Evolutionary conservation across 805 yeast genomes (phyloP), one percentile per base, ranked within the genome.

Genomic region (Blastobotrys chiropterorum): DNA sequence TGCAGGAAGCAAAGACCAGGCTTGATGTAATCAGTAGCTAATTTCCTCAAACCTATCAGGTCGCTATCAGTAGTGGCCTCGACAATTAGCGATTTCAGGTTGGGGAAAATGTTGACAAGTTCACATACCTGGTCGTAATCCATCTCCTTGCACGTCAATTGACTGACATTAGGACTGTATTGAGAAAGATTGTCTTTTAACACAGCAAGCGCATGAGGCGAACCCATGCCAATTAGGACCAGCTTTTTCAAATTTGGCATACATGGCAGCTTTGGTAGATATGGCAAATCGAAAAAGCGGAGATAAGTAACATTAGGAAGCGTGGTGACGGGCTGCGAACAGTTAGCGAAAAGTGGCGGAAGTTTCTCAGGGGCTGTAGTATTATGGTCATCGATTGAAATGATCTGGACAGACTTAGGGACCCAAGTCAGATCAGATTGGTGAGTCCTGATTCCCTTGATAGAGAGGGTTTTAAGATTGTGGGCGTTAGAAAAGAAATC

Each of bases 371-470:
- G 20, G 15, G 46, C 46, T 6, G 30, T 16, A 5, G 15, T 17
- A 14, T 17, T 19, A 8, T n/a, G n/a, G 22, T 16, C 30, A 17
- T 43, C 46, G 15, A 13, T 43, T 17, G 46, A 43, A 17, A 43
- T 14, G 8, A 17, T 43, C 46, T 43, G 26, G 21, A 43, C 20
- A 8, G 46, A 43, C 46, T 43, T 43, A 8, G 46, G 46, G 26
- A 43, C 46, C 46, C 46, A 43, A 14, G 15, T n/a, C 11, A 17
- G 21, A 14, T 14, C 21, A 13, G 17, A 14, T 43, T 43, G 26
- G 22, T 6, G 7, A 14, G 26, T 17, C 11, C 30, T 8, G 46
- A 43, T 43, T 4, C 46, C 46, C 46, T 43, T 43, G 5, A 43
- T 14, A 5, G 20, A n/a, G 26, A 43, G 30, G 21, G 21, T 21